Evolutionary conservation across 2,329 filamentous ascomycete genomes (phyloP).

Genomic region (Microsporum ferrugineum): DNA sequence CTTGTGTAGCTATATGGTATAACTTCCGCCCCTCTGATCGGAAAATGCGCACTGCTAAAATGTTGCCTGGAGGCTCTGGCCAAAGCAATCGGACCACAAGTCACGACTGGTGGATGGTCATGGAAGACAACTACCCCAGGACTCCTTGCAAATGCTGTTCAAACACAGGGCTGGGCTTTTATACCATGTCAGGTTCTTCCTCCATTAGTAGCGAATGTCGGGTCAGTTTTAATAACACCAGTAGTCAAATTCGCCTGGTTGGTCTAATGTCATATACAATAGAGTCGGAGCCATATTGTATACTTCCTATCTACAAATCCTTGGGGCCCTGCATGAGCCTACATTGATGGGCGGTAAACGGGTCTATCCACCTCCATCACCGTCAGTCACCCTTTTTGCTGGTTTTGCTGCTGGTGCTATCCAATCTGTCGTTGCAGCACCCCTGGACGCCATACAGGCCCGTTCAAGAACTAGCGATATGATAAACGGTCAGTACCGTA

Average conservation of each 20-base stretch:
- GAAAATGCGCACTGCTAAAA: constrained; percentile 2
- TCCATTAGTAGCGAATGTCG: constrained; percentile 51
- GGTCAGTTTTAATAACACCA: constrained; percentile 25
- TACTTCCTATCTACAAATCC: constrained; percentile 50
- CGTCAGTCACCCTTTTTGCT: constrained; percentile 45
- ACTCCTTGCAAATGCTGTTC: constrained; percentile 49
- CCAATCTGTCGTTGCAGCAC: constrained; percentile 51
- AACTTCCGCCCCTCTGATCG: background rate
- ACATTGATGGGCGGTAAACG: constrained; percentile 46
- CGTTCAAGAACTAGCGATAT: constrained; percentile 50
- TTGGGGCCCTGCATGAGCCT: constrained; percentile 48
- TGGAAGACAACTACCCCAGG: constrained; percentile 51
- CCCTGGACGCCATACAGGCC: constrained; percentile 52
- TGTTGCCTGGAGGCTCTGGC: constrained; percentile 44
- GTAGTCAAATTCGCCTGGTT: background rate
- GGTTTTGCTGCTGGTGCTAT: constrained; percentile 49
- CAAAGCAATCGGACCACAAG: constrained; percentile 49
- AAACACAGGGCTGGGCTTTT: constrained; percentile 52
- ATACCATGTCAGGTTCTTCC: constrained; percentile 54
- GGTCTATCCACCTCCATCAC: constrained; percentile 48
- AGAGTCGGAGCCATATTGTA: constrained; percentile 53
- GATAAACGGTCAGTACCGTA: constrained; percentile 47
- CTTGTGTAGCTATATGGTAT: constrained; percentile 41
- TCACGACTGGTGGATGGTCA: constrained; percentile 39
- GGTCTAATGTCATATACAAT: constrained; percentile 3